These are phyloP conservation scores for Xylaria telfairii DNA, from an alignment of 495 filamentous ascomycete genomes.

Conservation along the genomic window DNA sequence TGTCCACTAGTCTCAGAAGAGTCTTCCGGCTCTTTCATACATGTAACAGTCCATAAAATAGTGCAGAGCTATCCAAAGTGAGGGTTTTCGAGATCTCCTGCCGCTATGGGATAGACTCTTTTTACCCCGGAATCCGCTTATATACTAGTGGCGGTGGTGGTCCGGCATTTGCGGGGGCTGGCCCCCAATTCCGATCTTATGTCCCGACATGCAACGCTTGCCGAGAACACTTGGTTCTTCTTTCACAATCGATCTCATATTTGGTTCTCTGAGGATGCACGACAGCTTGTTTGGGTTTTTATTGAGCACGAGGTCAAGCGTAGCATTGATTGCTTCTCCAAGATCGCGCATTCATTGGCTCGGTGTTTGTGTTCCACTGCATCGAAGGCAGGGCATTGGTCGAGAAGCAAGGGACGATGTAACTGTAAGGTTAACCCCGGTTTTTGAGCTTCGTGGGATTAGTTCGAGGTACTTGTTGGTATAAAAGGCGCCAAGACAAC, in stretches of 20 bases:
- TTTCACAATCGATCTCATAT: neutral
- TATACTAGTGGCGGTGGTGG: neutral
- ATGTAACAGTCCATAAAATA: neutral
- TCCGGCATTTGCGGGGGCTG: conserved; percentile 16
- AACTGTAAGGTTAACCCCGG: neutral
- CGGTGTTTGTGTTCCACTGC: neutral
- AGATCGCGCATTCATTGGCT: neutral
- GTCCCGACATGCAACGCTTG: neutral
- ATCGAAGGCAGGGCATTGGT: neutral
- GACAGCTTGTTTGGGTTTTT: neutral
- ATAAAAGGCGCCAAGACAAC: neutral
- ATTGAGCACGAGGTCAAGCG: neutral
- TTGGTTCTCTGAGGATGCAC: neutral
- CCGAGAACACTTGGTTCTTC: neutral
- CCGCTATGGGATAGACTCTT: conserved; percentile 15
- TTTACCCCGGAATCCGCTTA: conserved; percentile 15
- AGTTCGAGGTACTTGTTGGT: neutral
- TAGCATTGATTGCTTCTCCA: neutral
- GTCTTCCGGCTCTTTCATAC: neutral
- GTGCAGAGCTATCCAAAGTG: neutral
- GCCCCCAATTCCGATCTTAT: neutral
- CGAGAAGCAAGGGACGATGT: neutral
- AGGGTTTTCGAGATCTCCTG: conserved; percentile 15
- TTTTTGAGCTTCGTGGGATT: neutral
- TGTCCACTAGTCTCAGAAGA: neutral